Evolutionary conservation across 805 yeast genomes (phyloP), one percentile per base, ranked within the genome.

Genomic region (Hanseniaspora guilliermondii): DNA sequence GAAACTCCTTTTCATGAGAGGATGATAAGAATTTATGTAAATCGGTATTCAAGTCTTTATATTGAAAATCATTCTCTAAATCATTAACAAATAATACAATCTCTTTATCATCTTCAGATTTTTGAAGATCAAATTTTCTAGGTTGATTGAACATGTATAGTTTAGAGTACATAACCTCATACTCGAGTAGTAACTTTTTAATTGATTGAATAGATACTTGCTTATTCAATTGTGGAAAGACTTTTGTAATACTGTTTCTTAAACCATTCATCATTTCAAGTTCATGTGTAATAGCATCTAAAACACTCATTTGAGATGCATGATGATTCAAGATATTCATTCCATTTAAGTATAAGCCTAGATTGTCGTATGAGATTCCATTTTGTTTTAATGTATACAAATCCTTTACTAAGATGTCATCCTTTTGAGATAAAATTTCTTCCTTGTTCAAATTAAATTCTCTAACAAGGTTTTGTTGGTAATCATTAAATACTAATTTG

Each of bases 31-130:
- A 83, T 0, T 69, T 72, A 8, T 69, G 65, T 12, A 76, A 64
- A 41, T 82, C 72, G 24, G 68, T 63, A 0, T 77, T 63, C 61
- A 75, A 75, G 8, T 68, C 64, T 1, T 65, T 61, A 62, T 85
- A 88, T 33, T 70, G 73, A 0, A 64, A 60, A 62, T 87, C 95
- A 0, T 58, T 62, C 59, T 81, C 94, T 6, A 91, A 69, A 64
- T 93, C 85, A 62, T 91, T 93, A 32, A 45, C 56, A 61, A 91
- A 73, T 70, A 80, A 88, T 1, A 84, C 72, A 7, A 88, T 76
- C 0, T 62, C 66, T 60, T 6, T 64, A 62, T 16, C 60, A 59
- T 42, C 65, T 61, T 47, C 65, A 2, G 37, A 17, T 67, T n/a
- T 35, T n/a, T 46, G 19, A 9, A 66, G 47, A 58, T 68, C 69